Evolutionary conservation across 2,329 filamentous ascomycete species (phyloP).

Genomic region (Talaromyces amestolkiae): DNA sequence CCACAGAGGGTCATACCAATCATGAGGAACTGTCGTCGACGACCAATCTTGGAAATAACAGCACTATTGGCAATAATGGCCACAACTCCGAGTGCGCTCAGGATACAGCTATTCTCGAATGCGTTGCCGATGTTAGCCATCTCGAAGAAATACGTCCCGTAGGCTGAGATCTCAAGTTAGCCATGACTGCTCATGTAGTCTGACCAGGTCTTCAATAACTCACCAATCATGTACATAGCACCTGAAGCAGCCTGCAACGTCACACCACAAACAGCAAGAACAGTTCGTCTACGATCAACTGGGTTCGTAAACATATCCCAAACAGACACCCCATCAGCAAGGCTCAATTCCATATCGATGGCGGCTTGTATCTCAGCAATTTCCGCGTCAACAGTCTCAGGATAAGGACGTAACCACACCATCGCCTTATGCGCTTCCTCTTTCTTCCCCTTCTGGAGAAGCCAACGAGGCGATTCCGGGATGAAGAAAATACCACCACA

Average conservation of each 20-base stretch:
- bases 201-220: not conserved
- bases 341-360: not conserved
- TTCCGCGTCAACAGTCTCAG: conserved; percentile 23
- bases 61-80: conserved; percentile 55
- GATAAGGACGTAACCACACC: conserved; percentile 36
- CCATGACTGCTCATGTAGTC: too few relatives aligned
- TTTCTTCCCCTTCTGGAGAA: conserved; percentile 31
- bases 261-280: not conserved
- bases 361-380: not conserved
- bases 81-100: conserved; percentile 54
- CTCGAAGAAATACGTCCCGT: conserved; percentile 60
- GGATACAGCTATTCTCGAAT: conserved; percentile 58
- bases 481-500: conserved; percentile 48
- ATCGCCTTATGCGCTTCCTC: conserved; percentile 37
- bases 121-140: conserved; percentile 57
- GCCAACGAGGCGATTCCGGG: conserved; percentile 48
- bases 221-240: conserved; percentile 4
- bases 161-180: conserved; percentile 37
- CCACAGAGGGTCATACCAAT: conserved; percentile 53
- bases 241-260: not conserved
- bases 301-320: not conserved
- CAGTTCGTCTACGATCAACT: not conserved
- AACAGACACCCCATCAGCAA: not conserved
- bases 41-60: conserved; percentile 54
- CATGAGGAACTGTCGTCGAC: conserved; percentile 54